Percentiles rank a stretch among this genome's conserved stretches.
phyloP scores from a whole-genome alignment of 306 rosid species.

The Dalbergia cultrata region DNA sequence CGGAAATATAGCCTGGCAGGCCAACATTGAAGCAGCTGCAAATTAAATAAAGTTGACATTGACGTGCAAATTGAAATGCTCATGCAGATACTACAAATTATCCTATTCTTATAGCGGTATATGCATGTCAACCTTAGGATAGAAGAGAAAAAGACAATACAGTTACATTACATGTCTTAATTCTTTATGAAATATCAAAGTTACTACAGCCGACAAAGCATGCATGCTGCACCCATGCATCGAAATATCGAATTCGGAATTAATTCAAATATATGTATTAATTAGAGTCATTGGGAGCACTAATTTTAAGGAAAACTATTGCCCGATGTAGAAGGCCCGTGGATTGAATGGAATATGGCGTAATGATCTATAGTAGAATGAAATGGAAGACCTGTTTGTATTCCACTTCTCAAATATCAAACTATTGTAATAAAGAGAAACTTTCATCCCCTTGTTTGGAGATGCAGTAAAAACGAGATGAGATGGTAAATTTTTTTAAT shows the following conservation, averaged over 20 bases:
- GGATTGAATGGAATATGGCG: too few relatives aligned
- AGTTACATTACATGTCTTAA: background rate
- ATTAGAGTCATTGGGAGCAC: background rate
- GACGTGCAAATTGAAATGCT: background rate
- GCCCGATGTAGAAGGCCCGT: background rate
- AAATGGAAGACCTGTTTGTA: too few relatives aligned
- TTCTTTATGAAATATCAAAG: background rate
- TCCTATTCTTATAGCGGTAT: background rate
- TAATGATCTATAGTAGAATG: too few relatives aligned
- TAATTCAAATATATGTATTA: background rate
- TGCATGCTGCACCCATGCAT: background rate
- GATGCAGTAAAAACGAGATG: too few relatives aligned
- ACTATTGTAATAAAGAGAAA: too few relatives aligned
- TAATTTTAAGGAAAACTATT: background rate
- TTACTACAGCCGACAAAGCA: too few relatives aligned
- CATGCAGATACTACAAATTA: background rate
- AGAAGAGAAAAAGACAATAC: background rate
- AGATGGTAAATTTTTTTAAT: too few relatives aligned
- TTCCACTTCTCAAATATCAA: too few relatives aligned
- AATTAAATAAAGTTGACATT: constrained; percentile 12
- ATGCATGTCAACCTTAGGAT: constrained; percentile 21
- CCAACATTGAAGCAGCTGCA: constrained; percentile 1
- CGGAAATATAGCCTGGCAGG: background rate
- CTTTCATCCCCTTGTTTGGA: too few relatives aligned
- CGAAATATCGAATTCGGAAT: background rate